These are phyloP conservation scores for Stemphylium vesicarium DNA, from an alignment of 2,329 filamentous ascomycete species.

Conservation along the genomic window DNA sequence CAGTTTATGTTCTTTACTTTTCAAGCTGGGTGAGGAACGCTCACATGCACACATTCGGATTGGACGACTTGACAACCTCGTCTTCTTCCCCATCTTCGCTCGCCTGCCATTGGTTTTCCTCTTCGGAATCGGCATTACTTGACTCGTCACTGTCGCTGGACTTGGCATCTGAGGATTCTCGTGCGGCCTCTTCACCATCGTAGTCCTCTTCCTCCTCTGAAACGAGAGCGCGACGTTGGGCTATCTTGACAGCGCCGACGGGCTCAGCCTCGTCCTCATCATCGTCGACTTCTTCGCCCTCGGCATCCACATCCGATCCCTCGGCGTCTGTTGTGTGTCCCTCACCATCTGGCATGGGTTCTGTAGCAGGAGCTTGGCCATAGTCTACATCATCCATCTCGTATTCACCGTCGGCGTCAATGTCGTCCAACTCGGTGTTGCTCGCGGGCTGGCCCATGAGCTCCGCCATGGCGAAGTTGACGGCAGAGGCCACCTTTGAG, in stretches of 20 bases:
- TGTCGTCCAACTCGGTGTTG: conserved; percentile 43
- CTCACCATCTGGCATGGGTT: conserved; percentile 31
- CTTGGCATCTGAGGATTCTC: conserved; percentile 47
- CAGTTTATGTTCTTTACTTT: conserved; percentile 9
- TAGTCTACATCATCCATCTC: conserved; percentile 48
- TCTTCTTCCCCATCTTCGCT: conserved; percentile 63
- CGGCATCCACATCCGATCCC: conserved; percentile 52
- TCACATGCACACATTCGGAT: conserved; percentile 70
- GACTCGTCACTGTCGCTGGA: conserved; percentile 49
- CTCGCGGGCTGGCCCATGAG: conserved; percentile 44
- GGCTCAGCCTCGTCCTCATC: conserved; percentile 59
- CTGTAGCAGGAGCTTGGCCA: conserved; percentile 27
- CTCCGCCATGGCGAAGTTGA: conserved; percentile 53
- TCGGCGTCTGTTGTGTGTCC: conserved; percentile 49
- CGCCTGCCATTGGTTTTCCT: conserved; percentile 61
- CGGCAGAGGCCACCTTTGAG: conserved; percentile 48
- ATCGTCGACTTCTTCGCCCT: conserved; percentile 57
- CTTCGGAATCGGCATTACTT: conserved; percentile 59
- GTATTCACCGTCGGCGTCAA: conserved; percentile 49
- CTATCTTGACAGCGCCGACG: conserved; percentile 52
- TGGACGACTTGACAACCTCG: conserved; percentile 58
- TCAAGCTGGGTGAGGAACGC: conserved; percentile 37
- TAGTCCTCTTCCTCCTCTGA: conserved; percentile 51
- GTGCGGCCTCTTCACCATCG: conserved; percentile 48
- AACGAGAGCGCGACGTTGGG: conserved; percentile 34